phyloP scores from a whole-genome alignment of 768 basidiomycete genomes.

The Trametes cinnabarina region DNA sequence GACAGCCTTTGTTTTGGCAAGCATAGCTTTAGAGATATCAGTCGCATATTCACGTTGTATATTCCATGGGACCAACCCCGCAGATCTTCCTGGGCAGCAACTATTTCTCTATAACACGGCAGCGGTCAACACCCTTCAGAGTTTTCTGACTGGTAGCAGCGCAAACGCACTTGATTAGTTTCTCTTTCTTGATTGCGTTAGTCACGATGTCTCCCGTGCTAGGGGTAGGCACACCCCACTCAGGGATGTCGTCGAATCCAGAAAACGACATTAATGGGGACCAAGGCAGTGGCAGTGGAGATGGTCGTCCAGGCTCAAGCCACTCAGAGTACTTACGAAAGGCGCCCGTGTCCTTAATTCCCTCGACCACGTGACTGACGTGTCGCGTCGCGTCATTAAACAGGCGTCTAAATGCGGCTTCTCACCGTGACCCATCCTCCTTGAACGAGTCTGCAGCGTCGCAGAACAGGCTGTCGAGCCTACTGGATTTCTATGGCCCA shows the following conservation, averaged over 20 bases:
- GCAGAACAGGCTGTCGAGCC: not conserved
- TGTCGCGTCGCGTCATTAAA: constrained; percentile 17
- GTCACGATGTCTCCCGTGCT: constrained; percentile 60
- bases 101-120: constrained; percentile 56
- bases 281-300: not conserved
- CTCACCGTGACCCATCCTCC: not conserved
- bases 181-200: constrained; percentile 76
- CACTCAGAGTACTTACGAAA: not conserved
- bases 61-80: constrained; percentile 47
- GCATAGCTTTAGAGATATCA: constrained; percentile 47
- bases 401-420: no score
- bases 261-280: constrained; percentile 9
- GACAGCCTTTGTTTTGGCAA: constrained; percentile 62
- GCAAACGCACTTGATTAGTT: constrained; percentile 64
- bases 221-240: constrained; percentile 22
- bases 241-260: constrained; percentile 23
- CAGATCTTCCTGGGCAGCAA: constrained; percentile 73
- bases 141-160: not conserved
- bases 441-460: not conserved
- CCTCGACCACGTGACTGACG: not conserved
- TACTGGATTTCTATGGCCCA: constrained; percentile 54
- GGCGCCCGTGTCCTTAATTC: not conserved
- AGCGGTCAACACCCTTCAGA: not conserved
- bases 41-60: not conserved
- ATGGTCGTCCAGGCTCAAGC: not conserved